Conservation (phyloP, 345 rosid genomes). For the Aquilaria yunnanensis region DNA sequence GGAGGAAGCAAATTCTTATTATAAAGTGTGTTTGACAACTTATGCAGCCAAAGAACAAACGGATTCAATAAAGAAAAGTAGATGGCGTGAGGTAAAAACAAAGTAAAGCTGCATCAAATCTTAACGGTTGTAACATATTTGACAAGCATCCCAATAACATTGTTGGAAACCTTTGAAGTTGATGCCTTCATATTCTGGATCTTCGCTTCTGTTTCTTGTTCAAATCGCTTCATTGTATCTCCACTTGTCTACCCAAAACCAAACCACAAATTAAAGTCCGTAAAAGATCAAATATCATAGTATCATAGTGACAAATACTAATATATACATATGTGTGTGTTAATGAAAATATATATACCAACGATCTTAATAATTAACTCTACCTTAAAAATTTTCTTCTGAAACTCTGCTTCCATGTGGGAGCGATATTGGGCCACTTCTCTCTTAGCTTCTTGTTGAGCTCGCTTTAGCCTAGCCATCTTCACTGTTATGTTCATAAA, state of each 20-base stretch:
- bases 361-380: background rate
- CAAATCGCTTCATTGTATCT: slow-evolving; percentile 26
- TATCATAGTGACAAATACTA: background rate
- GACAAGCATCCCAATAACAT: slow-evolving; percentile 27
- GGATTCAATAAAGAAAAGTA: too few relatives aligned
- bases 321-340: background rate
- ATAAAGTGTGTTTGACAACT: too few relatives aligned
- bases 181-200: slow-evolving; percentile 27
- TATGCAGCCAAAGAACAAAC: too few relatives aligned
- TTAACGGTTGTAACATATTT: slow-evolving; percentile 24
- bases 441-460: slow-evolving; percentile 52
- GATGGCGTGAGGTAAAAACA: too few relatives aligned
- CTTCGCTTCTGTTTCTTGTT: slow-evolving; percentile 32
- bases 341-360: background rate
- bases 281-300: background rate
- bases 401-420: slow-evolving; percentile 30
- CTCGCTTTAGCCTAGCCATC: slow-evolving; percentile 37
- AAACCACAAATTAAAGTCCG: background rate
- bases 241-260: slow-evolving; percentile 28
- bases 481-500: slow-evolving; percentile 23
- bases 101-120: slow-evolving; percentile 9
- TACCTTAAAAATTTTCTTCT: slow-evolving; percentile 31
- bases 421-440: slow-evolving; percentile 30
- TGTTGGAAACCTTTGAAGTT: slow-evolving; percentile 19
- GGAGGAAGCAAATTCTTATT: too few relatives aligned